Evolutionary conservation across 768 basidiomycete species (phyloP), one percentile per base, ranked within the genome.

Genomic region (Mycena capillaripes): DNA sequence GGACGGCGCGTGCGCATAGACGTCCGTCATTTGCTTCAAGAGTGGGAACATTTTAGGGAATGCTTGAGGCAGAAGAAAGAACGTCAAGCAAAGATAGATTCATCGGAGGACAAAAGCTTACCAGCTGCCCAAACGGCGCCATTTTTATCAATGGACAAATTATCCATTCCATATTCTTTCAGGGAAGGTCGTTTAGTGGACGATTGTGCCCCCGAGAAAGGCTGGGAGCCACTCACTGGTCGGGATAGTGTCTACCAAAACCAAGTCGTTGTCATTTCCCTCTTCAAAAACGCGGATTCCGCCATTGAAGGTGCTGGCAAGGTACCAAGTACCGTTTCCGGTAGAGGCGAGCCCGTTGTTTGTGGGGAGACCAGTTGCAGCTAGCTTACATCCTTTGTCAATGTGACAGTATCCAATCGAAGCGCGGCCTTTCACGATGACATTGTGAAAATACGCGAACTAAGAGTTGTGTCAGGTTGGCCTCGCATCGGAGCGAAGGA

Each of bases 111-210:
- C 55, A 56, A 56, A 34, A 56, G 30, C 55, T 57, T 57, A 57
- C 55, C 55, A 57, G 55, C 34, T 57, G 55, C 55, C 55, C 55
- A 57, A 57, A 57, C 55, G 55, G 55, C 55, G 55, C 55, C 55
- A n/a, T 57, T 57, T 57, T 57, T 57, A 57, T 57, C 55, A 57
- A 57, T 57, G 55, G 55, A 57, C 55, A 57, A 57, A 57, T 57
- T 57, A 57, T 57, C 55, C 55, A 57, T 57, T 57, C 55, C 55
- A 57, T 57, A 57, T 57, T 57, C 29, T 57, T 57, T 36, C 32
- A 53, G 36, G 36, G 55, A 57, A 36, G 29, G 55, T 57, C 29
- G 19, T 32, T 57, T 57, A 57, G 55, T 57, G 55, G 19, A 57
- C 30, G 55, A 57, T 57, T 57, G 55, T 57, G 55, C 30, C 55